These are phyloP conservation scores for Trichoderma polysporum DNA, from an alignment of 2,329 filamentous ascomycete species.

Conservation along the genomic window DNA sequence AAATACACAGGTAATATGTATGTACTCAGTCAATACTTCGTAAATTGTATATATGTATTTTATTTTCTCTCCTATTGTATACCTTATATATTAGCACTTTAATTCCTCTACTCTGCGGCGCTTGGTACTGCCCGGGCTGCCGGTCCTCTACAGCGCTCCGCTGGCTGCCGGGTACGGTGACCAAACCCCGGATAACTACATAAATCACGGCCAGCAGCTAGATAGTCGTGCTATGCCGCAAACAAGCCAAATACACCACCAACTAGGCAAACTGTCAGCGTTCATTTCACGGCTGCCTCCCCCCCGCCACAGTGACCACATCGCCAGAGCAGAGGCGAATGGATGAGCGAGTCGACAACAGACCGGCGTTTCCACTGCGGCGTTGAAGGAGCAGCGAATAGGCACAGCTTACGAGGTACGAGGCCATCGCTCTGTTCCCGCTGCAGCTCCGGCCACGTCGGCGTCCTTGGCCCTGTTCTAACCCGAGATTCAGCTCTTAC, in stretches of 20 bases:
- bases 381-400: constrained; percentile 14
- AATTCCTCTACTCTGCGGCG: neutral
- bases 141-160: neutral
- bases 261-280: neutral
- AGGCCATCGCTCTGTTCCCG: neutral
- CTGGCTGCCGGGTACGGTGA: neutral
- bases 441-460: constrained; percentile 8
- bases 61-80: no score
- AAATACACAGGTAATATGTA: no score
- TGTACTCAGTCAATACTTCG: no score
- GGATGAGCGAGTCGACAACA: constrained; percentile 4
- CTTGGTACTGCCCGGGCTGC: neutral
- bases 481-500: neutral
- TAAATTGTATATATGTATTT: neutral
- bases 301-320: constrained; percentile 18
- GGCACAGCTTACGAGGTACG: neutral
- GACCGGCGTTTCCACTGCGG: constrained; percentile 7
- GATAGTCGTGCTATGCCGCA: neutral
- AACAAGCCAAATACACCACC: neutral
- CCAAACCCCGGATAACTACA: constrained; percentile 15
- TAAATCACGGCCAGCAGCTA: neutral
- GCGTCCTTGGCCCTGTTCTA: neutral
- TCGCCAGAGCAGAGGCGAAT: constrained; percentile 19
- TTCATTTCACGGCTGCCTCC: neutral
- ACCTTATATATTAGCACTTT: no score